These are phyloP conservation scores for Collybia mongolica DNA, from an alignment of 768 basidiomycete genomes.

Conservation along the genomic window DNA sequence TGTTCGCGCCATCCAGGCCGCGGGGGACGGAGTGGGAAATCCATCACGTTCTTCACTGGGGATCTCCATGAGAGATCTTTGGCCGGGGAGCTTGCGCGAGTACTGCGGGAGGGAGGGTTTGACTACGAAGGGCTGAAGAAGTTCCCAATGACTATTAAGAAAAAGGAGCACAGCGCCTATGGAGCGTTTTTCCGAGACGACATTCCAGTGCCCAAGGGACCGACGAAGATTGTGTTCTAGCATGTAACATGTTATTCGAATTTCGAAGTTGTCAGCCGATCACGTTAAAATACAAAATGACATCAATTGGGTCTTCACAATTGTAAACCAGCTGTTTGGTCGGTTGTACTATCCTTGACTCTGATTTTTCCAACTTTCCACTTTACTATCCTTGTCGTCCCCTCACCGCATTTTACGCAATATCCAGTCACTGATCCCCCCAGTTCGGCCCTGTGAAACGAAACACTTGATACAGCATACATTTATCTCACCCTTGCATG, in stretches of 20 bases:
- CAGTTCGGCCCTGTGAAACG: no score
- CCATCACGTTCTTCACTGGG: slow-evolving; percentile 97
- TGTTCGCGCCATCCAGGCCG: slow-evolving; percentile 51
- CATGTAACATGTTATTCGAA: not conserved
- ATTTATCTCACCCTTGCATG: no score
- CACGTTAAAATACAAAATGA: no score
- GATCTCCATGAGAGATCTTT: slow-evolving; percentile 79
- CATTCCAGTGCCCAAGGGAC: slow-evolving; percentile 54
- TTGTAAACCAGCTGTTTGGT: no score
- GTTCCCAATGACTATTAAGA: slow-evolving; percentile 97
- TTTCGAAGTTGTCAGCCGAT: no score
- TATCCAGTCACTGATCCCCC: no score
- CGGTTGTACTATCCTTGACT: no score
- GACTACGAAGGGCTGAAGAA: slow-evolving; percentile 73
- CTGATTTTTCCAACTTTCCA: no score
- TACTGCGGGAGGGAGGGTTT: slow-evolving; percentile 85
- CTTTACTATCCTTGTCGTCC: not conserved
- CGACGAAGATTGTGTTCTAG: slow-evolving; percentile 79
- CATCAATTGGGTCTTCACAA: no score
- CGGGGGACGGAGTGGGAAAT: slow-evolving; percentile 85
- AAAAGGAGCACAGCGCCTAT: slow-evolving; percentile 88
- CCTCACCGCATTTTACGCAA: not conserved
- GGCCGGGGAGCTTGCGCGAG: slow-evolving; percentile 91
- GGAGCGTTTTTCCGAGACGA: slow-evolving; percentile 83
- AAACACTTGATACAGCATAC: no score